Conservation (phyloP, 1,284 basidiomycete species). For the Ganoderma sinense region DNA sequence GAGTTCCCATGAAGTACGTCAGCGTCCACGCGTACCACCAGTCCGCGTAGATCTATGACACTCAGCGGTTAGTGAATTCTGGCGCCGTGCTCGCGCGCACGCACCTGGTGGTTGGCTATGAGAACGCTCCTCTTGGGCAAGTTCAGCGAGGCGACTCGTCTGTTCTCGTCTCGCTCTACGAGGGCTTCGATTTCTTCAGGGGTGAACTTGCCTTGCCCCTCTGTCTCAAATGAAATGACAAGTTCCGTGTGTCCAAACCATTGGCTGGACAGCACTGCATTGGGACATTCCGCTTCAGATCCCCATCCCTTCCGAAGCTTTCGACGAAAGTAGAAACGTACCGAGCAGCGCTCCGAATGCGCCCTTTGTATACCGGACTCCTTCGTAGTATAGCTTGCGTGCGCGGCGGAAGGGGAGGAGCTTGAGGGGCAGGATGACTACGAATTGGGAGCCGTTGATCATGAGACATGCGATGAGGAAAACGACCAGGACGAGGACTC, state of each 20-base stretch:
- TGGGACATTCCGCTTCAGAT: conserved; percentile 9
- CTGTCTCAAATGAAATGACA: conserved; percentile 76
- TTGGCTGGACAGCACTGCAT: conserved; percentile 76
- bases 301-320: neutral
- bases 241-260: conserved; percentile 85
- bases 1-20: conserved; percentile 77
- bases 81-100: conserved; percentile 24
- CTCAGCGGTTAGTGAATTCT: neutral
- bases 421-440: conserved; percentile 70
- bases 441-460: conserved; percentile 75
- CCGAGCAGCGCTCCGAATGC: conserved; percentile 79
- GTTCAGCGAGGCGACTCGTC: conserved; percentile 66
- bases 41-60: conserved; percentile 81
- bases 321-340: conserved; percentile 47
- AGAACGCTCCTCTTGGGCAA: conserved; percentile 82
- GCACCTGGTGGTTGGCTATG: conserved; percentile 85
- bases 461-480: conserved; percentile 76
- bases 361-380: conserved; percentile 84
- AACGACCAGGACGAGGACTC: conserved; percentile 61
- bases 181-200: conserved; percentile 61
- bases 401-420: conserved; percentile 61
- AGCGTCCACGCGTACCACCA: conserved; percentile 95
- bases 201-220: conserved; percentile 69
- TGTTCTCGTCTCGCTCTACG: conserved; percentile 63
- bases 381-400: conserved; percentile 64